A percentile compares a stretch with the other conserved stretches of the same genome.
phyloP scores from a whole-genome alignment of 1,284 basidiomycete genomes.

The Marasmius oreades region DNA sequence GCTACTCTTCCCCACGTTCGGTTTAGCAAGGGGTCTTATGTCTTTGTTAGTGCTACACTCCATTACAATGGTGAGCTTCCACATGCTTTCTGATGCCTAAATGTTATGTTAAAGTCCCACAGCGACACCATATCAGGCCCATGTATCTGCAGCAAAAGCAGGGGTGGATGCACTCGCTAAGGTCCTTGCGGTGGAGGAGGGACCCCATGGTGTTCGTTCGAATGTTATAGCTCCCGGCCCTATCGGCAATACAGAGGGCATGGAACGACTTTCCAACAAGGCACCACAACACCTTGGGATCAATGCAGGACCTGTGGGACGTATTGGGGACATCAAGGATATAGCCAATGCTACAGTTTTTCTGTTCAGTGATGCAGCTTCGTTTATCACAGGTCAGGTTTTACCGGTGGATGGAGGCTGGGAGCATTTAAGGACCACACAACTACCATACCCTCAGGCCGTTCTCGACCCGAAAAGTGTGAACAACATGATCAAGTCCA shows the following conservation, averaged over 20 bases:
- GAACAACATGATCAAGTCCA: constrained; percentile 35
- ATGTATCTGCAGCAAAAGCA: constrained; percentile 94
- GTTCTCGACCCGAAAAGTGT: constrained; percentile 59
- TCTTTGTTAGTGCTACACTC: constrained; percentile 89
- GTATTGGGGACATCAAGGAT: constrained; percentile 68
- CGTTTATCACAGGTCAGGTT: constrained; percentile 76
- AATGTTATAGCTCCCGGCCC: constrained; percentile 92
- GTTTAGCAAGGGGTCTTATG: constrained; percentile 75
- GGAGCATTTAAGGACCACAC: constrained; percentile 48
- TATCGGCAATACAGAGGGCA: constrained; percentile 84
- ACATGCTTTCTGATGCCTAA: not conserved
- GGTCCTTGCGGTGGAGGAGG: constrained; percentile 90
- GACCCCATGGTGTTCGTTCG: constrained; percentile 89
- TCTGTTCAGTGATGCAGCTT: constrained; percentile 86
- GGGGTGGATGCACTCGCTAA: constrained; percentile 86
- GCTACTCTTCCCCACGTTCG: constrained; percentile 79
- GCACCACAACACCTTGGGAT: constrained; percentile 15
- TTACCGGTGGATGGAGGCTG: constrained; percentile 65
- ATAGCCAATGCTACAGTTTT: constrained; percentile 81
- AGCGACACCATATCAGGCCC: constrained; percentile 88
- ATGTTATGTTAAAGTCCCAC: not conserved
- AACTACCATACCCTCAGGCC: constrained; percentile 62
- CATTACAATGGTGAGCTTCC: constrained; percentile 72
- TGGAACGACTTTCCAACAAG: constrained; percentile 63
- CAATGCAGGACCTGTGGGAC: constrained; percentile 51